Base-by-base conservation (phyloP, 1,284 basidiomycete species). In the Hypsizygus ulmarius region DNA sequence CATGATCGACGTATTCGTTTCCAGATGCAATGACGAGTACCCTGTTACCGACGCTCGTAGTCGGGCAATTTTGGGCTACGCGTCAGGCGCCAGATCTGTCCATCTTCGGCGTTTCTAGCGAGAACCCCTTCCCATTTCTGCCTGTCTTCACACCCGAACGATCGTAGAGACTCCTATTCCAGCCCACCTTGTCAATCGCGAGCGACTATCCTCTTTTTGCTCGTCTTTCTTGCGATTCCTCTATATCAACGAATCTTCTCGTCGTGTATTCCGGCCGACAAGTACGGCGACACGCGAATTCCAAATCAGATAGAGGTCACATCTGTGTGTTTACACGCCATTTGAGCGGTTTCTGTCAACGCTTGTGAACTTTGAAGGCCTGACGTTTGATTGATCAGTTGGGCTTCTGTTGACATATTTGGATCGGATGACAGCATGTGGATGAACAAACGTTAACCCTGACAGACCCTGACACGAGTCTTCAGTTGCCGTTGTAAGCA, bases 331-430 rank as follows among this genome's bases (percentile, higher is more conserved):
- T 36, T 42, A 38, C 39, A 32, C 7, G 21, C 57, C 55, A 59
- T 57, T 51, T 63, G 59, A 61, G 60, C 62, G 64, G 63, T 59
- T 64, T 64, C 64, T 64, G 64, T 65, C 64, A 62, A 51, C 45
- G 25, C 19, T 37, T 47, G 45, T 42, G 49, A 47, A 39, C 34
- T 47, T 41, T 42, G 49, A 47, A 39, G 21, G 29, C 43, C 41
- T 53, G 49, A 50, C 41, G 43, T 43, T 42, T 43, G 45, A 45
- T 49, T 50, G 43, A 52, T 33, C 50, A 36, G 43, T 44, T 47
- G 44, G 47, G 45, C 40, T 33, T 45, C 48, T 45, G 49, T 53
- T 52, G 55, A 55, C 43, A 41, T 39, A 32, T 53, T 50, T 47
- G 43, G 46, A 51, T 51, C 33, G 44, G 51, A 58, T 51, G 46